Conservation (phyloP, 768 basidiomycete species). For the Suillus luteus region DNA sequence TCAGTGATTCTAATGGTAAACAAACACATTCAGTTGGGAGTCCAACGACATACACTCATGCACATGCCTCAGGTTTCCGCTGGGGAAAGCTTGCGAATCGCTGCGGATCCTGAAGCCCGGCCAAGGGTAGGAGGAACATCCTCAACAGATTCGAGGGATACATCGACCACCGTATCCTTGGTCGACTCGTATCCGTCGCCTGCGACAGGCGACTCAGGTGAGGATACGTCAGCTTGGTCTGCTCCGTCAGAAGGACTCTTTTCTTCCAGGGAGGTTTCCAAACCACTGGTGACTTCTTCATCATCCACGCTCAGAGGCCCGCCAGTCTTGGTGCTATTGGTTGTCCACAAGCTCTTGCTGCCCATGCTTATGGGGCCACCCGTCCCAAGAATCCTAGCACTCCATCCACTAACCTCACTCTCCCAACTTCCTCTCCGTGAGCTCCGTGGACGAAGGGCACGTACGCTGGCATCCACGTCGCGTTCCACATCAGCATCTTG, state of each 20-base stretch:
- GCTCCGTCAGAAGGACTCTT: conserved; percentile 15
- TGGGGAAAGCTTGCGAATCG: background rate
- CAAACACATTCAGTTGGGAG: background rate
- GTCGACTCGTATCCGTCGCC: conserved; percentile 14
- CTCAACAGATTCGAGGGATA: conserved; percentile 14
- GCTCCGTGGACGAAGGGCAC: conserved; percentile 85
- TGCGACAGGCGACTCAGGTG: conserved; percentile 8
- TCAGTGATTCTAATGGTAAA: background rate
- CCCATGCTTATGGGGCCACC: conserved; percentile 47
- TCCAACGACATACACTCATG: background rate
- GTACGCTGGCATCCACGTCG: conserved; percentile 84
- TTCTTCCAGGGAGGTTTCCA: conserved; percentile 18
- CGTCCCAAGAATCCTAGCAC: conserved; percentile 59
- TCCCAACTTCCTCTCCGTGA: conserved; percentile 91
- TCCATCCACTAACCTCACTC: conserved; percentile 87
- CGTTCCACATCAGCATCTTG: conserved; percentile 50
- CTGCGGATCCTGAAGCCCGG: conserved; percentile 24
- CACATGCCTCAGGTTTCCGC: conserved; percentile 4
- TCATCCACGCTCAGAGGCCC: conserved; percentile 47
- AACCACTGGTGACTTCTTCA: conserved; percentile 27
- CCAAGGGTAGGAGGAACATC: conserved; percentile 29
- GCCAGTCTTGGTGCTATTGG: conserved; percentile 62
- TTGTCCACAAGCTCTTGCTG: conserved; percentile 62
- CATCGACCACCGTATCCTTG: conserved; percentile 12
- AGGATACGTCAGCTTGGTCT: conserved; percentile 12